Percentiles rank a stretch among this genome's conserved stretches.
These are phyloP conservation scores for Kodamaea ohmeri DNA, from an alignment of 1,139 yeast species.

Conservation along the genomic window DNA sequence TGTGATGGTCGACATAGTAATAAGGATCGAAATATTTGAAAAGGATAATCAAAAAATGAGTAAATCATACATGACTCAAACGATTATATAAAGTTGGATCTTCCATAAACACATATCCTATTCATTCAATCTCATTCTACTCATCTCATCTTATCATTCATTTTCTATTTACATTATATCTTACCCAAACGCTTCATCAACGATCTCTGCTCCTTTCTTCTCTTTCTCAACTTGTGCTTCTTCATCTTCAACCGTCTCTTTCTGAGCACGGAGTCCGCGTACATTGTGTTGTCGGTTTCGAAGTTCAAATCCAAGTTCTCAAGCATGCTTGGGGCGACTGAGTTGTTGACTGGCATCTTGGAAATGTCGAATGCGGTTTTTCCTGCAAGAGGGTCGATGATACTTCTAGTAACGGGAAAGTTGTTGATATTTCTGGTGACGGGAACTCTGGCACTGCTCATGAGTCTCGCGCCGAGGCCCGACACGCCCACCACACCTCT, in stretches of 20 bases:
- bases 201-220: conserved; percentile 64
- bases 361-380: conserved; percentile 4
- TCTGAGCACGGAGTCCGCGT: conserved; percentile 61
- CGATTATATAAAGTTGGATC: too few relatives aligned
- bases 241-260: conserved; percentile 71
- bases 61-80: too few relatives aligned
- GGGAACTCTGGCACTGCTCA: conserved; percentile 2
- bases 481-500: conserved; percentile 6
- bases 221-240: conserved; percentile 69
- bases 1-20: conserved; percentile 35
- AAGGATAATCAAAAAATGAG: background rate
- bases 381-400: conserved; percentile 8
- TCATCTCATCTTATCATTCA: background rate
- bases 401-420: conserved; percentile 1
- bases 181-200: conserved; percentile 58
- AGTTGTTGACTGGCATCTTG: background rate
- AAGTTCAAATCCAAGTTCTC: conserved; percentile 5
- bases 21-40: background rate
- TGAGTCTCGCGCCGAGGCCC: conserved; percentile 8
- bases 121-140: background rate
- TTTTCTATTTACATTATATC: conserved; percentile 14
- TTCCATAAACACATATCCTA: too few relatives aligned
- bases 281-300: conserved; percentile 26
- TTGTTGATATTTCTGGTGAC: conserved; percentile 5
- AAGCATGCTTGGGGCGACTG: conserved; percentile 4